A percentile compares a stretch with the other conserved stretches of the same genome.
phyloP scores from a whole-genome alignment of 768 basidiomycete species.

The Steccherinum ochraceum region DNA sequence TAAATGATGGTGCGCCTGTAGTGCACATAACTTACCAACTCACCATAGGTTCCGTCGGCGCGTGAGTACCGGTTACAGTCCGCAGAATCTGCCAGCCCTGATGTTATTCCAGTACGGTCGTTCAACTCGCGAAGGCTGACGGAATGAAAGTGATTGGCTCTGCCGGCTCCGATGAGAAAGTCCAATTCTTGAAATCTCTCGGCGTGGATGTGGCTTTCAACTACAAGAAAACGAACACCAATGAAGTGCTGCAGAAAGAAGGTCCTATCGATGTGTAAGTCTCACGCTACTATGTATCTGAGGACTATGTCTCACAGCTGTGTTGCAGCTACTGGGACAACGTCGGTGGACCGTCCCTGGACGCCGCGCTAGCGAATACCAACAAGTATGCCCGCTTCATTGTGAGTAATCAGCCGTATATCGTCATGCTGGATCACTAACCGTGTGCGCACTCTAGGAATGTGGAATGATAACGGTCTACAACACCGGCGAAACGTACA shows the following conservation, averaged over 20 bases:
- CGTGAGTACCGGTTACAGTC: no score
- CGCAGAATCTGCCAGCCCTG: no score
- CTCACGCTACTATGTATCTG: not conserved
- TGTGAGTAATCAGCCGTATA: no score
- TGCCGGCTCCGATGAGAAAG: slow-evolving; percentile 68
- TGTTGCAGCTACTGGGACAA: slow-evolving; percentile 25
- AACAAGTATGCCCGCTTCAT: slow-evolving; percentile 17
- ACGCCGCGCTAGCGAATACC: slow-evolving; percentile 17
- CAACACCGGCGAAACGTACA: slow-evolving; percentile 13
- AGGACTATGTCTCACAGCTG: not conserved
- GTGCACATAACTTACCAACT: no score
- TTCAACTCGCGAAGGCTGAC: slow-evolving; percentile 35
- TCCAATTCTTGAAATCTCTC: slow-evolving; percentile 47
- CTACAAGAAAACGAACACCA: slow-evolving; percentile 55
- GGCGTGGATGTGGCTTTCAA: slow-evolving; percentile 70
- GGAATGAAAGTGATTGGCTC: slow-evolving; percentile 63
- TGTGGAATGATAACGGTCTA: slow-evolving; percentile 25
- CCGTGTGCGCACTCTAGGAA: no score
- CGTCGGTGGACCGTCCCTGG: slow-evolving; percentile 24
- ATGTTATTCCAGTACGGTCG: no score
- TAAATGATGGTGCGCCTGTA: no score
- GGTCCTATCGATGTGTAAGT: slow-evolving; percentile 49
- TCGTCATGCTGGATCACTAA: no score
- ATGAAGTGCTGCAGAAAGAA: slow-evolving; percentile 46
- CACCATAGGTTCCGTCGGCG: no score